Evolutionary conservation across 2,329 filamentous ascomycete genomes (phyloP), one percentile per base, ranked within the genome.

Genomic region (Claviceps sp.): DNA sequence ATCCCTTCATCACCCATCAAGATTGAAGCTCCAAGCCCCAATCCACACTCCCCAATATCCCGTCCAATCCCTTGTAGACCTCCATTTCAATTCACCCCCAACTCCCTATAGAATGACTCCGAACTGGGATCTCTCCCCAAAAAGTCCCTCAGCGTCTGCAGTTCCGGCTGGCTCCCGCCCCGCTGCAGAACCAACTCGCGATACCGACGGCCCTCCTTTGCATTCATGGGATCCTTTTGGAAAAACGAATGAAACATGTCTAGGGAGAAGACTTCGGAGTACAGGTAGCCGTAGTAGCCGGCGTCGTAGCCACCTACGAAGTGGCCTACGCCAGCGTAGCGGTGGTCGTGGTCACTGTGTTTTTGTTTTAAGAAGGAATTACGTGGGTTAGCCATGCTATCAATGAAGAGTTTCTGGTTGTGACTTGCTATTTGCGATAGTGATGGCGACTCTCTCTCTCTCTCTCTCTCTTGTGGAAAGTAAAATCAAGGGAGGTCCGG

Each of bases 201-300:
- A 69, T 91, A 93, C 54, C 86, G 70, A 14, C 86, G 75, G 1
- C 87, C 87, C 63, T 88, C 80, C 57, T 77, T 78, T 37, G 74
- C 75, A 64, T 89, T 79, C 86, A 91, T 89, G 0, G 87, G 87
- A 64, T 90, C 75, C 59, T 78, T 73, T 71, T 84, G 83, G 71
- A 93, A 93, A 47, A 86, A 82, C 0, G 78, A 78, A 68, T 87
- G 82, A 73, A 91, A 94, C 86, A 94, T 91, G 67, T 94, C 87
- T 26, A 84, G 78, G 22, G 82, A 86, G 69, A 90, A 93, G 18
- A 93, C 88, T 65, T 88, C 79, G 1, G 84, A 88, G 56, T 79
- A 84, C 37, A 85, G 70, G 63, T 85, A 85, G 60, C 81, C 81
- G 66, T 93, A 93, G 70, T 91, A 91, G 44, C 86, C 86, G 34